Evolutionary conservation across 148 eudicot species (phyloP), one percentile per base, ranked within the genome.

Genomic region (Pouteria glomerata): DNA sequence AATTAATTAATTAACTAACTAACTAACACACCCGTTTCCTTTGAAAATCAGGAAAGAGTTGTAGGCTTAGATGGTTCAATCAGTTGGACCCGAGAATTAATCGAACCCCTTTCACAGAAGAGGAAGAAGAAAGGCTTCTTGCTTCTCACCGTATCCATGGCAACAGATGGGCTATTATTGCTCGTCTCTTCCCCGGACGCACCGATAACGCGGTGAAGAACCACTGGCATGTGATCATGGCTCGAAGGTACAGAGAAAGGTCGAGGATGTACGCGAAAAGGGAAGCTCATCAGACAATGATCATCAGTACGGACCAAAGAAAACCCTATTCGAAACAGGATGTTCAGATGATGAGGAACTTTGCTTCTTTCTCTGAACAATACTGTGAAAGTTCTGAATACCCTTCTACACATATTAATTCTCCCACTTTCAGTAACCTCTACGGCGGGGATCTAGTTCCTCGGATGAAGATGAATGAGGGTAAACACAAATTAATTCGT

Each of bases 181-280:
- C 92, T 0, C 58, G 86, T 59, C 73, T 77, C 11, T 88, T 88
- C 66, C 89, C 92, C 0, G 89, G 92, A 8, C 85, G 92, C 0
- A 88, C 92, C 0, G 92, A 88, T 66, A 88, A 88, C 47, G 92
- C 92, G 0, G 87, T 88, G 8, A 88, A 88, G 79, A 88, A 88
- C 34, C 92, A 88, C 59, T 88, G 87, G 87, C 92, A 88, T 48
- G 92, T 88, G 4, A 85, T 88, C 68, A 88, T 85, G 92, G 89
- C 92, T 0, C 56, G 92, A 56, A 81, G 78, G 72, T 78, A 77
- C 56, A 60, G 89, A 34, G 92, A 88, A 57, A 71, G 81, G 18
- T 85, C 88, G 10, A 82, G 79, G 76, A 26, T 68, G 21, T 50
- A 57, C 19, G 63, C 71, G 2, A 81, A 73, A 57, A 73, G 69